Base-by-base conservation (phyloP, 1,139 yeast species). In the Schizosaccharomyces versatilis region DNA sequence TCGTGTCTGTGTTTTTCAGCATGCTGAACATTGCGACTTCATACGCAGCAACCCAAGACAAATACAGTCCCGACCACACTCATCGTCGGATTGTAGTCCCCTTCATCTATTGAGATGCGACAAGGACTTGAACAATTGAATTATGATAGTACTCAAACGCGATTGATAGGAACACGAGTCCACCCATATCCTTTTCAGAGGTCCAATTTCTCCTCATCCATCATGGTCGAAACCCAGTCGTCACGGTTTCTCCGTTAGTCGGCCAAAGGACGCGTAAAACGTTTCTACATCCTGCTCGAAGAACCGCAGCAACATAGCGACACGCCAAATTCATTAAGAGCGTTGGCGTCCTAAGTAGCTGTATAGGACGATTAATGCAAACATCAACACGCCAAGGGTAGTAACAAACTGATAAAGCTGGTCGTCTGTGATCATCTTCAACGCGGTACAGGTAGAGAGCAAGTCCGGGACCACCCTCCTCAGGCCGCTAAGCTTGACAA, bases 331-430 rank as follows among this genome's bases (percentile, higher is more conserved):
- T 42, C 42, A 53, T 56, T 36, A 62, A 53, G 57, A 67, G 68
- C 36, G 74, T 68, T 41, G 32, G 32, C 49, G 49, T 12, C 69
- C 65, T 48, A 76, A 66, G 49, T 73, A 66, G 62, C 84, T 93
- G 67, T 81, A 86, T 5, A 81, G 71, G 54, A 84, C 69, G 54
- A 86, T 82, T 61, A 86, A 73, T 2, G 78, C 73, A 66, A 85
- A 75, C 56, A 94, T 79, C 10, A 78, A 68, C 57, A 84, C 67
- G 6, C 95, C 96, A 62, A 83, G 80, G n/a, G 78, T 68, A 55
- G 84, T 73, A 55, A 85, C 93, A 55, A 84, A 71, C 53, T 77
- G 71, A 66, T 85, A 79, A 66, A 86, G 75, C 68, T 85, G 90
- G 57, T 72, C 71, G 72, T 85, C 95, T 24, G 83, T 73, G 63